Conservation (phyloP, 2,329 filamentous ascomycete genomes). For the Colletotrichum gigasporum region DNA sequence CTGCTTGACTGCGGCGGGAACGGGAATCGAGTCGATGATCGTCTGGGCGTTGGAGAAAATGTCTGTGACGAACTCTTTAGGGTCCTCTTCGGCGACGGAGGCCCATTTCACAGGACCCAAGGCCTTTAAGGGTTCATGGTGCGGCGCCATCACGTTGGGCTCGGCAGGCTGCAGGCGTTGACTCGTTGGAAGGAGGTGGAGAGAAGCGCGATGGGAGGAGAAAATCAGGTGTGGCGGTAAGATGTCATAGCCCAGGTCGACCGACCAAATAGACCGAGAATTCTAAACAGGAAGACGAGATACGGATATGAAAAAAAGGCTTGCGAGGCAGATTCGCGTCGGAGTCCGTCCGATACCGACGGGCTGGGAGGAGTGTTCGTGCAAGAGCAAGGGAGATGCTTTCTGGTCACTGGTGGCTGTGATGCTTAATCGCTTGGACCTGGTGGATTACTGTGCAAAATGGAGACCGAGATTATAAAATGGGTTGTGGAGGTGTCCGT, state of each 20-base stretch:
- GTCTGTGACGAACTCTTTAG: slow-evolving; percentile 62
- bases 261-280: slow-evolving; percentile 4
- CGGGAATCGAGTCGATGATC: slow-evolving; percentile 80
- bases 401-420: background rate
- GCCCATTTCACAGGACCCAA: slow-evolving; percentile 66
- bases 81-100: slow-evolving; percentile 53
- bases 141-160: slow-evolving; percentile 57
- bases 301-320: background rate
- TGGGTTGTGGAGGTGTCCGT: background rate
- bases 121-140: slow-evolving; percentile 67
- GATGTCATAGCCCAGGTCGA: slow-evolving; percentile 23
- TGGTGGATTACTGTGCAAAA: slow-evolving; percentile 3
- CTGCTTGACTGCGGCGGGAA: slow-evolving; percentile 39
- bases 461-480: slow-evolving; percentile 6
- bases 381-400: slow-evolving; percentile 25
- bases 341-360: slow-evolving; percentile 5
- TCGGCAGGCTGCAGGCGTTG: background rate
- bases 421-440: slow-evolving; percentile 1
- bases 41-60: slow-evolving; percentile 75
- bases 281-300: background rate
- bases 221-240: background rate
- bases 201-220: background rate
- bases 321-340: background rate
- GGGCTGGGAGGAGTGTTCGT: background rate
- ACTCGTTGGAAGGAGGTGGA: background rate